Evolutionary conservation across 148 eudicot genomes (phyloP), one percentile per base, ranked within the genome.

Genomic region (Limonium bicolor): DNA sequence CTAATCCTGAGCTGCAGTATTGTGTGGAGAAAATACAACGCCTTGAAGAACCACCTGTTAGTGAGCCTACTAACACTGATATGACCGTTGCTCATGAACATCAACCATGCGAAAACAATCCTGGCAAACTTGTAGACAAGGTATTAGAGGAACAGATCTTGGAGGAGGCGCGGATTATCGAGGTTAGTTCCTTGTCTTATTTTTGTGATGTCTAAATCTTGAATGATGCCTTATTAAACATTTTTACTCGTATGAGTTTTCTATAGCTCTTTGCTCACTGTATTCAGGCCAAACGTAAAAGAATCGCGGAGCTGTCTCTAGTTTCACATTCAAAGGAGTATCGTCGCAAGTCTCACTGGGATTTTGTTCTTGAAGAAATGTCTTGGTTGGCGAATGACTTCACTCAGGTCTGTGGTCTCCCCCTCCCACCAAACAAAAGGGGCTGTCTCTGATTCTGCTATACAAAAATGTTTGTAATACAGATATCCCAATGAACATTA

Each of bases 381-480:
- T 64, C 74, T 48, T 92, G 99, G 99, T 39, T 92, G 74, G 93
- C 99, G 4, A 85, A 85, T 73, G 99, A 90, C 67, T 90, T 85
- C 55, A 70, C 85, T 13, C 99, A 90, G 97, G 97, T 90, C 51
- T 63, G 62, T 56, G 25, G 10, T 10, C 23, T 16, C 17, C 35
- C 29, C 3, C 14, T 16, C 16, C 46, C n/a, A n/a, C n/a, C n/a
- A n/a, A n/a, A n/a, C n/a, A n/a, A n/a, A n/a, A n/a, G n/a, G n/a
- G n/a, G n/a, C n/a, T n/a, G n/a, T n/a, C n/a, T n/a, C n/a, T n/a
- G n/a, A n/a, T n/a, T n/a, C n/a, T n/a, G n/a, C n/a, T n/a, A n/a
- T n/a, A n/a, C n/a, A n/a, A n/a, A n/a, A n/a, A n/a, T n/a, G n/a
- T n/a, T n/a, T n/a, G n/a, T n/a, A n/a, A n/a, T n/a, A n/a, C n/a